Conservation (phyloP, 2,329 filamentous ascomycete species). For the Lecanosticta acicola region DNA sequence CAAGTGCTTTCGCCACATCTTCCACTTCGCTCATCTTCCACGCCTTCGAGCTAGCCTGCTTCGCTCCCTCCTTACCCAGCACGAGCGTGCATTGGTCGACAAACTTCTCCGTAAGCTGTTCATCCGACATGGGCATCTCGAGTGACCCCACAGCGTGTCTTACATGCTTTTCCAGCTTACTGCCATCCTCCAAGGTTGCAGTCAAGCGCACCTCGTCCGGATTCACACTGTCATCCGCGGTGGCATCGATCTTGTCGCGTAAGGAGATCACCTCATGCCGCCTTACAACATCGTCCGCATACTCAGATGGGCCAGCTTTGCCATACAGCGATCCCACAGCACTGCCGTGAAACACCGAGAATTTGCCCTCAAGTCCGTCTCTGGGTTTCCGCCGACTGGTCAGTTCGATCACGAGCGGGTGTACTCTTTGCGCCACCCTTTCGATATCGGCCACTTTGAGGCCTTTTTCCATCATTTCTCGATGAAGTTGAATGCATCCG, state of each 20-base stretch:
- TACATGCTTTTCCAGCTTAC: constrained; percentile 41
- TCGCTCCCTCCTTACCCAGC: constrained; percentile 34
- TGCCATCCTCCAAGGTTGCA: constrained; percentile 36
- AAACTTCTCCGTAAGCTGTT: constrained; percentile 46
- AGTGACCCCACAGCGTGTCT: constrained; percentile 49
- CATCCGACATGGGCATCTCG: constrained; percentile 44
- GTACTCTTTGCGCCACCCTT: constrained; percentile 41
- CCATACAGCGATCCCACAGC: constrained; percentile 48
- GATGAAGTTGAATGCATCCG: constrained; percentile 44
- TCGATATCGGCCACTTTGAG: constrained; percentile 33
- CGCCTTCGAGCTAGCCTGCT: no score
- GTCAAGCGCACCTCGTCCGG: constrained; percentile 41
- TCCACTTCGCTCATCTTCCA: no score
- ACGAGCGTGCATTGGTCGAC: constrained; percentile 42
- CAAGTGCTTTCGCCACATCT: no score
- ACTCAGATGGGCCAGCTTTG: constrained; percentile 48
- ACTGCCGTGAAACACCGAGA: constrained; percentile 52
- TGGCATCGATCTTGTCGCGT: constrained; percentile 44
- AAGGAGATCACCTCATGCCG: constrained; percentile 38
- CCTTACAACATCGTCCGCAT: constrained; percentile 45
- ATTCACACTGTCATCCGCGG: constrained; percentile 36
- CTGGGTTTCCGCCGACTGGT: constrained; percentile 48
- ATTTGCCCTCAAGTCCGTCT: constrained; percentile 50
- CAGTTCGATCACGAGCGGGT: constrained; percentile 50
- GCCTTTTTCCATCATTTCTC: constrained; percentile 32